Conservation (phyloP, 345 rosid species). For the Linum trigynum region DNA sequence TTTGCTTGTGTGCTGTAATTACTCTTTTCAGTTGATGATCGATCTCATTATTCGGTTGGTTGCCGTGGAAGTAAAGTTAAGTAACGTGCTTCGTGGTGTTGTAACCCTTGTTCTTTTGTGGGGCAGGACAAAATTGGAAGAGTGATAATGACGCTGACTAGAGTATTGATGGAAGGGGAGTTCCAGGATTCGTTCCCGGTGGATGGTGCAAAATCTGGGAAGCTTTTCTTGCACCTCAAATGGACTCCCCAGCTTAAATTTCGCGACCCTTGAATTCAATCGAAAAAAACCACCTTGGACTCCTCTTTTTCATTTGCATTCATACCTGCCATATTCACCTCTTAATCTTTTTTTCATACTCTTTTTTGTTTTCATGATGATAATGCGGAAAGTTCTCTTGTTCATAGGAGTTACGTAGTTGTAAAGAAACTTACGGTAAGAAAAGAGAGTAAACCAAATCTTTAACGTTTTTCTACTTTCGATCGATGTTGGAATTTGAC, state of each 20-base stretch:
- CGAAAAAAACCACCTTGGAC: too few relatives aligned
- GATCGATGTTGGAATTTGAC: too few relatives aligned
- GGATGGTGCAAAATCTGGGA: conserved; percentile 65
- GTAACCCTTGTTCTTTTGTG: background rate
- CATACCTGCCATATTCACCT: too few relatives aligned
- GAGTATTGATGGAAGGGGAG: conserved; percentile 73
- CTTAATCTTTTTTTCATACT: too few relatives aligned
- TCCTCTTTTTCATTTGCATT: too few relatives aligned
- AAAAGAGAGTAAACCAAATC: too few relatives aligned
- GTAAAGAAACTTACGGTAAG: too few relatives aligned
- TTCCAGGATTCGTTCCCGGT: conserved; percentile 42
- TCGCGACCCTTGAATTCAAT: conserved; percentile 31
- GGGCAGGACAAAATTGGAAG: conserved; percentile 68
- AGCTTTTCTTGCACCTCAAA: conserved; percentile 50
- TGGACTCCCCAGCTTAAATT: conserved; percentile 65
- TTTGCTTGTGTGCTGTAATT: background rate
- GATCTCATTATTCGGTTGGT: background rate
- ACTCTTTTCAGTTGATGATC: too few relatives aligned
- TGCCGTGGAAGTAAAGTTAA: background rate
- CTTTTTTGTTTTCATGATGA: too few relatives aligned
- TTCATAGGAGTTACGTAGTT: too few relatives aligned
- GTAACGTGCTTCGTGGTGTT: background rate
- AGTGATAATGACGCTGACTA: conserved; percentile 74
- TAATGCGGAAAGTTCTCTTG: too few relatives aligned
- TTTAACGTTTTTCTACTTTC: too few relatives aligned